Evolutionary conservation across 257 asterid species (phyloP), one percentile per base, ranked within the genome.

Genomic region (Gentiana macrophylla): DNA sequence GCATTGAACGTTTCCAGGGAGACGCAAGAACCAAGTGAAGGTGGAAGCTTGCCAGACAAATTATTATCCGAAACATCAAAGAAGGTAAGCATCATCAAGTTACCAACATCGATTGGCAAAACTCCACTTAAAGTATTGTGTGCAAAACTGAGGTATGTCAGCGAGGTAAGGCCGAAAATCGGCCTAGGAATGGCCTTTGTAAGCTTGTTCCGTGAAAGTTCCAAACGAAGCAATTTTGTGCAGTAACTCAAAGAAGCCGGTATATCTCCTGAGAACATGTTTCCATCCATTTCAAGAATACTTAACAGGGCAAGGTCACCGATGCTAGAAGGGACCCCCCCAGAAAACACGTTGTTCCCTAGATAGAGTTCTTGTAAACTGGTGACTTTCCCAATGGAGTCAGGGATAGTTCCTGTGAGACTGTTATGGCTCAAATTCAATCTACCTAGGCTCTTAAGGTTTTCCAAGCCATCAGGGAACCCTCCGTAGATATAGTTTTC

Each of bases 171-270:
- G 49, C 37, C 49, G 1, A 57, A 12, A 4, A 57, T 10, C 32
- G 15, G 15, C 8, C 8, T 10, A 36, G 61, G 61, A 13, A 57
- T 44, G 41, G 41, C 36, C 8, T 51, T 51, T n/a, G 61, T 24
- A 32, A 57, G 61, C 32, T 24, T 15, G 44, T 57, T 57, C 6
- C 11, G 50, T 7, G 52, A 57, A 47, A 57, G 51, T n/a, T 43
- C 52, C 47, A 57, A 32, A 15, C 8, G 41, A 10, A 4, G 36
- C 50, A 57, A 37, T 36, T 32, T 41, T 43, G n/a, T 15, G 35
- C 61, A 57, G 49, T 32, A 13, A 12, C 61, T 24, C 49, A 57
- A 44, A 43, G 50, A n/a, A 12, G 24, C n/a, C n/a, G n/a, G n/a
- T n/a, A n/a, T n/a, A n/a, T n/a, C 35, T 9, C 61, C 49, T 41